Conservation (phyloP, 257 asterid species). For the Solanum dulcamara region DNA sequence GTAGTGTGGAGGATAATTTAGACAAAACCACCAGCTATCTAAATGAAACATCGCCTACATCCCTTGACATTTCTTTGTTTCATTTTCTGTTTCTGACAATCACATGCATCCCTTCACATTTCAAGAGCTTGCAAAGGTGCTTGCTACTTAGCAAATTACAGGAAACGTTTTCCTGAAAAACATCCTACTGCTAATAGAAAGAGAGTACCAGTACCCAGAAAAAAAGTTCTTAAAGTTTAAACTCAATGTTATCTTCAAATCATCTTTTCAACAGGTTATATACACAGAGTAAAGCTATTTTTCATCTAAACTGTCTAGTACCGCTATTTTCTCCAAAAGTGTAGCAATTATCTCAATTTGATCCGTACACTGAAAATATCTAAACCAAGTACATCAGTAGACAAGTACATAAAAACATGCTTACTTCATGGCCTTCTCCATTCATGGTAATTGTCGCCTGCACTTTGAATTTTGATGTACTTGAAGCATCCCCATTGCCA, state of each 20-base stretch:
- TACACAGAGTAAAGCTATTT: background rate
- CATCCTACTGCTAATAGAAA: background rate
- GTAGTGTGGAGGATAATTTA: background rate
- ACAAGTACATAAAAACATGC: slow-evolving; percentile 7
- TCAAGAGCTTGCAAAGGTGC: background rate
- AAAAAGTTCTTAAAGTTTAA: background rate
- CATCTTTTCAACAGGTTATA: background rate
- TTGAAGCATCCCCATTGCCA: slow-evolving; percentile 42
- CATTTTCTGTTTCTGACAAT: background rate
- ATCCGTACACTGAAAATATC: background rate
- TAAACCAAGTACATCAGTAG: background rate
- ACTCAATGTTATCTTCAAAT: background rate
- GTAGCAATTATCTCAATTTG: background rate
- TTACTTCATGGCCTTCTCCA: slow-evolving; percentile 60
- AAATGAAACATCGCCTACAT: background rate
- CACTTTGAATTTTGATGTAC: slow-evolving; percentile 18
- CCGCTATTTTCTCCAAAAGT: background rate
- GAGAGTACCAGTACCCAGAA: background rate
- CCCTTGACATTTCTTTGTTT: background rate
- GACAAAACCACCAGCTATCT: background rate
- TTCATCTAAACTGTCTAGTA: background rate
- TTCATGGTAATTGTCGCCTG: slow-evolving; percentile 23
- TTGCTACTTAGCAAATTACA: background rate
- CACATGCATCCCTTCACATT: background rate
- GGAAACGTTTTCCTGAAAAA: background rate